Base-by-base conservation (phyloP, 495 filamentous ascomycete species). In the Penicillium cinerascens region DNA sequence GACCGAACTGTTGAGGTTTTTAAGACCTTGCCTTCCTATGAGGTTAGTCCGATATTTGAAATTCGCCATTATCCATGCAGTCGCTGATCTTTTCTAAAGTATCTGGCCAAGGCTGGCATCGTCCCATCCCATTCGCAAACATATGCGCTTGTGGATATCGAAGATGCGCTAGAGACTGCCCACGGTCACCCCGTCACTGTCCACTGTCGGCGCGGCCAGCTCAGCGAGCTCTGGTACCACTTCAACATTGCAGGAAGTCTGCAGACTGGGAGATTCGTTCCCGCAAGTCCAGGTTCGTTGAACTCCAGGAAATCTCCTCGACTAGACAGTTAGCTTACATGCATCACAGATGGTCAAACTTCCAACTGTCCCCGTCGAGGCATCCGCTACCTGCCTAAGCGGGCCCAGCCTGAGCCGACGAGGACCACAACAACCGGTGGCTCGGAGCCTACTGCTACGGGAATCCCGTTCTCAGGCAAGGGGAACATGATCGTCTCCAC, bases 151-250 rank as follows among this genome's bases (percentile, higher is more conserved):
- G 72, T 63, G 2, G 78, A 83, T 36, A 86, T 95, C 51, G 76
- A 86, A 49, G 66, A 68, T 10, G 84, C 87, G 3, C 73, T 95
- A n/a, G 71, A 78, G 29, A 56, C 63, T 7, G 82, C 79, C 27
- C 85, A 85, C 54, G 88, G 88, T 16, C 76, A 80, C 15, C 69
- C 75, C 2, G 88, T 90, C 8, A 84, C 84, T 13, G 73, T 95
- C 6, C 81, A 84, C 41, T 96, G 91, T 68, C 65, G 63, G 0
- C 64, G 67, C 10, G 74, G 75, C 18, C 64, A 74, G 8, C 69
- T 96, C 22, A 85, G 91, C 59, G 86, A 95, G 70, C 82, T 89
- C 20, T 93, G 88, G 87, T 95, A 95, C 63, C 82, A 84, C 53
- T 95, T 86, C 73, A 86, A 92, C 57, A 82, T 95, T 10, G 79